phyloP scores from a whole-genome alignment of 2,329 filamentous ascomycete genomes.

The Penicillium brevicompactum region DNA sequence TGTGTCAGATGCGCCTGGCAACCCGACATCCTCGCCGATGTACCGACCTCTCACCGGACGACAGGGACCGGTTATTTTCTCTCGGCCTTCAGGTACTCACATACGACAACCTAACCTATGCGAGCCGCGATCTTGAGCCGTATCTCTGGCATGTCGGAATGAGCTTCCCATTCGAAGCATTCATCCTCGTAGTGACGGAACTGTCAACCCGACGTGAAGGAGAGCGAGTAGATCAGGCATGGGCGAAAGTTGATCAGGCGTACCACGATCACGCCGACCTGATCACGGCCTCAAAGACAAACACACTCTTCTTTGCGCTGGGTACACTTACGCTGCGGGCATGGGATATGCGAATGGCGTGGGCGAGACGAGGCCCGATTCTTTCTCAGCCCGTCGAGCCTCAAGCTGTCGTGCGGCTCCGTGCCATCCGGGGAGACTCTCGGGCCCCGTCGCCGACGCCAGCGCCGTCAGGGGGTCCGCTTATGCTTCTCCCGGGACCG shows the following conservation, averaged over 20 bases:
- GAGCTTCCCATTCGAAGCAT: neutral
- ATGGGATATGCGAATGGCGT: neutral
- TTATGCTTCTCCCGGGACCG: neutral
- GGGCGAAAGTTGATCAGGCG: slow-evolving; percentile 4
- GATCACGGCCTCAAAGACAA: slow-evolving; percentile 4
- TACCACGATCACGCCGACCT: slow-evolving; percentile 5
- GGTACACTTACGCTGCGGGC: neutral
- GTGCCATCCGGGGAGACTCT: neutral
- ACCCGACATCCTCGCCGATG: neutral
- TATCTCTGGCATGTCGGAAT: neutral
- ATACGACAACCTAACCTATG: neutral
- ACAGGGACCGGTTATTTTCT: neutral
- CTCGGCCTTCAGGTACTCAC: neutral
- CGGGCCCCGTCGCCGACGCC: neutral
- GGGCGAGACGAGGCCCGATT: neutral
- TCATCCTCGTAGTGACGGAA: neutral
- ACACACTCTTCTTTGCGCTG: neutral
- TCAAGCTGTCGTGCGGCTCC: neutral
- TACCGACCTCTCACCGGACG: neutral
- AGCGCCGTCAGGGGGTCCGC: neutral
- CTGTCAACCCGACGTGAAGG: neutral
- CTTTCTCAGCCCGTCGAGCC: neutral
- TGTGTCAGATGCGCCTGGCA: neutral
- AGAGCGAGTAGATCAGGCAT: slow-evolving; percentile 2
- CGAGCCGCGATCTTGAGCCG: neutral